These are phyloP conservation scores for Cercospora zeae-maydis DNA, from an alignment of 2,329 filamentous ascomycete genomes.

Conservation along the genomic window DNA sequence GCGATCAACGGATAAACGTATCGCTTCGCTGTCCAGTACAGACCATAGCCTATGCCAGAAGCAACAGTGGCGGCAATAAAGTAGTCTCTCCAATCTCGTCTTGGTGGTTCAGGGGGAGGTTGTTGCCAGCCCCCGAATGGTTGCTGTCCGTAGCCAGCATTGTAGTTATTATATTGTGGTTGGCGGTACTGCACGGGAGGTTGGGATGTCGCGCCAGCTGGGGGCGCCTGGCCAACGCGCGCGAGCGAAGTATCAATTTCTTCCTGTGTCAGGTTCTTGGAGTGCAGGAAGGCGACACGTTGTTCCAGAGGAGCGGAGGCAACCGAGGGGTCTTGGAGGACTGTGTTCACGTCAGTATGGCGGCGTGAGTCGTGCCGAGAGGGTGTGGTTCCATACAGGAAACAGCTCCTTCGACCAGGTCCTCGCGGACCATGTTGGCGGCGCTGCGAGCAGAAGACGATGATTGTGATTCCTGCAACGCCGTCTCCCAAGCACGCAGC, in stretches of 20 bases:
- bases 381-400: slow-evolving; percentile 43
- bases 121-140: slow-evolving; percentile 41
- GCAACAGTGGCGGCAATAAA: slow-evolving; percentile 99
- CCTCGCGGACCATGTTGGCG: slow-evolving; percentile 83
- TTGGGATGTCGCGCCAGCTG: slow-evolving; percentile 44
- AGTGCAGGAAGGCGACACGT: slow-evolving; percentile 85
- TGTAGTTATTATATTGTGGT: slow-evolving; percentile 36
- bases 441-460: neutral
- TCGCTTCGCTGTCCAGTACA: slow-evolving; percentile 86
- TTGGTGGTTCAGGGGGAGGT: slow-evolving; percentile 58
- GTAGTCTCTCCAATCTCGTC: slow-evolving; percentile 95
- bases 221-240: slow-evolving; percentile 61
- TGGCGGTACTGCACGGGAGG: slow-evolving; percentile 41
- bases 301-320: slow-evolving; percentile 87
- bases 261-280: slow-evolving; percentile 95
- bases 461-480: neutral
- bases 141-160: slow-evolving; percentile 40
- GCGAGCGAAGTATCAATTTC: slow-evolving; percentile 84
- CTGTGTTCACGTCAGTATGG: slow-evolving; percentile 44
- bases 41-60: slow-evolving; percentile 80
- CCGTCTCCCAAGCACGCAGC: neutral
- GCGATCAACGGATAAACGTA: slow-evolving; percentile 89
- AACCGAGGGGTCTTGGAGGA: slow-evolving; percentile 92
- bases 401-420: slow-evolving; percentile 71
- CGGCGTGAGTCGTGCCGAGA: neutral